A percentile compares a stretch with the other conserved stretches of the same genome.
phyloP scores from a whole-genome alignment of 495 filamentous ascomycete species.

The Trichoderma erinaceum region DNA sequence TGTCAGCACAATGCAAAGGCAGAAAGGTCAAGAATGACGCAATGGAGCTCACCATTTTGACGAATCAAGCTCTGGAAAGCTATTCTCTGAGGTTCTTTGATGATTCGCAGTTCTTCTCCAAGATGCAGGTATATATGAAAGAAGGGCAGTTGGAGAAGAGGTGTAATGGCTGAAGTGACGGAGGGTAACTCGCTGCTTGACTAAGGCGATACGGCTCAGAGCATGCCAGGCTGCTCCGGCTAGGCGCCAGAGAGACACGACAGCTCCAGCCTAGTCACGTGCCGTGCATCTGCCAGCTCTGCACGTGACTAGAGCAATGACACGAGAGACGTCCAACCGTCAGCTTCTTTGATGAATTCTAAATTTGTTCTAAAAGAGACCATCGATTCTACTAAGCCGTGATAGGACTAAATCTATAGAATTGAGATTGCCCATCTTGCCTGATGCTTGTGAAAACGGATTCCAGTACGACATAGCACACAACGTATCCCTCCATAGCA shows the following conservation, averaged over 20 bases:
- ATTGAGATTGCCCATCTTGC: background rate
- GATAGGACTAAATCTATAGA: too few species aligned
- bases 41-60: constrained; percentile 25
- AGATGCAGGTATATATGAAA: background rate
- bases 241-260: constrained; percentile 26
- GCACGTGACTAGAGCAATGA: background rate
- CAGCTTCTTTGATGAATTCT: background rate
- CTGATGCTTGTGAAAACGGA: background rate
- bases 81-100: background rate
- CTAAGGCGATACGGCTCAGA: constrained; percentile 12
- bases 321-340: background rate
- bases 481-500: background rate
- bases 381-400: background rate
- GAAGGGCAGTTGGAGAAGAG: background rate
- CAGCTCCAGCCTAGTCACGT: constrained; percentile 18
- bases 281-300: background rate
- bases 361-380: background rate
- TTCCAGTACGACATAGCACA: too few species aligned
- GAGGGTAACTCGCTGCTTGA: constrained; percentile 1
- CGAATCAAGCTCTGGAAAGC: constrained; percentile 11
- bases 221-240: constrained; percentile 6
- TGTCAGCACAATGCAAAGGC: background rate
- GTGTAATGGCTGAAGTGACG: background rate
- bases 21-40: background rate
- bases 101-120: background rate